Evolutionary conservation across 257 asterid genomes (phyloP).

Genomic region (Orobanche coerulescens): DNA sequence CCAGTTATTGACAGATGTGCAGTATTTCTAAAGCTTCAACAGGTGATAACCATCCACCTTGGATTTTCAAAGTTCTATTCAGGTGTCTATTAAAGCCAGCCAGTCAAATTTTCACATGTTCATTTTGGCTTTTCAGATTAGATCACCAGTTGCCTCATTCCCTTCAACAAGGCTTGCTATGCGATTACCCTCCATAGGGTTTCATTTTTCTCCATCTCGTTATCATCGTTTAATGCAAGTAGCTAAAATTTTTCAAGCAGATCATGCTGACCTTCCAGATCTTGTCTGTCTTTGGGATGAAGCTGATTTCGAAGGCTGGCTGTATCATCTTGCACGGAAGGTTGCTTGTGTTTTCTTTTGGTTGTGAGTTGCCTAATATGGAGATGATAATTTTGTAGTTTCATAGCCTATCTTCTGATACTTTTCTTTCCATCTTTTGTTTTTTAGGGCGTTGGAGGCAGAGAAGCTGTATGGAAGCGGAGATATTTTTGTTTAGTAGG

Average conservation of each 20-base stretch:
- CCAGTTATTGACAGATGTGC: slow-evolving; percentile 95
- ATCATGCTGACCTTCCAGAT: slow-evolving; percentile 36
- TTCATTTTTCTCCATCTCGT: slow-evolving; percentile 95
- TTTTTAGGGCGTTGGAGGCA: slow-evolving; percentile 88
- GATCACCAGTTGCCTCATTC: slow-evolving; percentile 57
- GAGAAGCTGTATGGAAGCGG: slow-evolving; percentile 97
- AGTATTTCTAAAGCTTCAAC: slow-evolving; percentile 84
- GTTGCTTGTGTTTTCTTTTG: slow-evolving; percentile 27
- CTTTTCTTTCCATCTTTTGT: slow-evolving; percentile 12
- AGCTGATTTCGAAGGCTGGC: slow-evolving; percentile 92
- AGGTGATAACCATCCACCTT: slow-evolving; percentile 39
- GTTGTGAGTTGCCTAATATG: background rate
- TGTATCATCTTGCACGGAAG: slow-evolving; percentile 72
- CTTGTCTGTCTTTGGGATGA: slow-evolving; percentile 73
- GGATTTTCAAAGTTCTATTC: background rate
- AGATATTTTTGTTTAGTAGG: slow-evolving; percentile 89
- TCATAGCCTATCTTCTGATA: slow-evolving; percentile 10
- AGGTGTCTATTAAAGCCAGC: slow-evolving; percentile 9
- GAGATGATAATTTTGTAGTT: background rate
- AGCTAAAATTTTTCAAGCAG: slow-evolving; percentile 65
- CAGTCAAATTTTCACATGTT: slow-evolving; percentile 2
- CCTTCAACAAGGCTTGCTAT: slow-evolving; percentile 82
- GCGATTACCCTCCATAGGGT: slow-evolving; percentile 79
- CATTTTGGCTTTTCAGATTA: slow-evolving; percentile 53
- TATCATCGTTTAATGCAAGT: slow-evolving; percentile 95